A percentile compares a stretch with the other conserved stretches of the same genome.
These are phyloP conservation scores for Endocarpon pusillum DNA, from an alignment of 495 filamentous ascomycete genomes.

Conservation along the genomic window DNA sequence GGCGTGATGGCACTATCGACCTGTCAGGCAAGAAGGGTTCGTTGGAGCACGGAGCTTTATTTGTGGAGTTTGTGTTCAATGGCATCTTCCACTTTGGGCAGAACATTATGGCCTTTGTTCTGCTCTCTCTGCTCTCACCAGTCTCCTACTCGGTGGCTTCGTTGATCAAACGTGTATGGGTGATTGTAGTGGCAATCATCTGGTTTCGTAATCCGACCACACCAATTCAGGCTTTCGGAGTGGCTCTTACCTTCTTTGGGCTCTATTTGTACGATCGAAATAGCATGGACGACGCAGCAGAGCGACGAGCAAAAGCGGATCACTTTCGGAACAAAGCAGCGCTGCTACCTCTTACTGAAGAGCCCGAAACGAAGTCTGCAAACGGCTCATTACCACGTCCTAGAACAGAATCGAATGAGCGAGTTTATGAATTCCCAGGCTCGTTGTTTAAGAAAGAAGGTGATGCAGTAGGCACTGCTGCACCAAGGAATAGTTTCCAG, in stretches of 20 bases:
- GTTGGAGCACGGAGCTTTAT: conserved; percentile 61
- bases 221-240: conserved; percentile 63
- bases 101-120: conserved; percentile 83
- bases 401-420: conserved; percentile 13
- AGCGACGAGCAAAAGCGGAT: conserved; percentile 43
- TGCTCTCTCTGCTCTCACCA: conserved; percentile 80
- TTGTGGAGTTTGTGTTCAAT: conserved; percentile 85
- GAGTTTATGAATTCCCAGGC: conserved; percentile 16
- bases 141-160: conserved; percentile 95
- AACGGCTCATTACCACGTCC: conserved; percentile 26
- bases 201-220: conserved; percentile 92
- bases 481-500: conserved; percentile 39
- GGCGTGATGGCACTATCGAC: conserved; percentile 45
- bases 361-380: conserved; percentile 17
- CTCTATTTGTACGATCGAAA: conserved; percentile 95
- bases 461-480: conserved; percentile 32
- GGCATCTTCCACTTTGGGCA: conserved; percentile 94
- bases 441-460: conserved; percentile 40
- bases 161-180: conserved; percentile 91
- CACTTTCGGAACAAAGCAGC: conserved; percentile 40
- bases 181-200: conserved; percentile 84
- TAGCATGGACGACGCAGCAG: conserved; percentile 64
- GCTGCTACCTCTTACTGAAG: conserved; percentile 50
- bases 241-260: conserved; percentile 75
- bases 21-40: conserved; percentile 45